Base-by-base conservation (phyloP, 495 filamentous ascomycete species). In the Venustampulla echinocandica region DNA sequence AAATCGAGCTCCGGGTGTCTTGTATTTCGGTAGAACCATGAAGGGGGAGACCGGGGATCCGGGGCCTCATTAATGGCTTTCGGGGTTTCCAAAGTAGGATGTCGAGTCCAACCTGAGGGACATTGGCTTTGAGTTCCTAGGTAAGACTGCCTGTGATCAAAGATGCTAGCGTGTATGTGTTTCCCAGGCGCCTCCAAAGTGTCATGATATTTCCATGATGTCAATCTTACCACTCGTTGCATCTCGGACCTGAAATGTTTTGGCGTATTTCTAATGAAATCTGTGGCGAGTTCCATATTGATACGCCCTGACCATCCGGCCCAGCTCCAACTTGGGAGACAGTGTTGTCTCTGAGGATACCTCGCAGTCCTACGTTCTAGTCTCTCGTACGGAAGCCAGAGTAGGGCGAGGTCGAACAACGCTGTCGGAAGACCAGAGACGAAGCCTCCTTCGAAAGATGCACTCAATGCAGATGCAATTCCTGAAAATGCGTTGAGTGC, bases 1-100 rank as follows among this genome's bases (percentile, higher is more conserved):
- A 65, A 59, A 19, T 61, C 49, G 30, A 34, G 11, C 15, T 36
- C 43, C 3, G 52, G 49, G 6, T 38, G 10, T 1, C 25, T 27
- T 1, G 25, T 15, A 46, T 54, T 41, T 5, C 34, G 50, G 42
- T 50, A 60, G 36, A 22, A 42, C 9, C 15, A 37, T 15, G 6
- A 7, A 7, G 27, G 13, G 27, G 27, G 27, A 30, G 13, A 7
- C 27, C 27, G 6, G 13, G 27, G 27, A 30, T 30, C 27, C 27
- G 27, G 27, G 27, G 27, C 27, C 27, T 30, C 13, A 6, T 30
- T 13, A 30, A 30, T 6, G 7, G 27, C 6, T 6, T 17, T 17
- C 17, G 15, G 34, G 6, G 9, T 11, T 18, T 37, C 34, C 10
- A 15, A 37, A 11, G 15, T 18, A 17, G 34, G 15, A 15, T 37